Conservation (phyloP, 78 protist genomes). For the slime mould (Dictyostelium discoideum) region DNA sequence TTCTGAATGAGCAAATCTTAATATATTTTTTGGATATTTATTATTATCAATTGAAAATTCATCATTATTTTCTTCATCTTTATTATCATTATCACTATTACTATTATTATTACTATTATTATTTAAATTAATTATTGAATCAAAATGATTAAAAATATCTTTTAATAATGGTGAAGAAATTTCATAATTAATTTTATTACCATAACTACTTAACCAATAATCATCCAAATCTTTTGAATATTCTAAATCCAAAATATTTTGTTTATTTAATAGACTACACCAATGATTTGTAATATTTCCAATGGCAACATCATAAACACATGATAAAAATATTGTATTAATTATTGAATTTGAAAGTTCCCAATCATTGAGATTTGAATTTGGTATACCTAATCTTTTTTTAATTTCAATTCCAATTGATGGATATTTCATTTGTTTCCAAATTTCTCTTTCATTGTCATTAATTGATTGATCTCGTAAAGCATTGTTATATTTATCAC, state of each 20-base stretch:
- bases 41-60: neutral
- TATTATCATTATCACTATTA: too few relatives aligned
- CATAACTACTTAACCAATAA: conserved; percentile 45
- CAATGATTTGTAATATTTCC: neutral
- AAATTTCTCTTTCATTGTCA: neutral
- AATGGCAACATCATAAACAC: conserved; percentile 39
- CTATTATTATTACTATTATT: too few relatives aligned
- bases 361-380: neutral
- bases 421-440: conserved; percentile 18
- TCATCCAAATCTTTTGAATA: conserved; percentile 29
- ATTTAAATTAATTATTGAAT: neutral
- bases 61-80: too few relatives aligned
- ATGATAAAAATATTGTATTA: neutral
- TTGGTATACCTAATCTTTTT: conserved; percentile 10
- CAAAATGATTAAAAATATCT: conserved; percentile 14
- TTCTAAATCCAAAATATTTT: conserved; percentile 28
- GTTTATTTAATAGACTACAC: conserved; percentile 16
- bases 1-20: conserved; percentile 63
- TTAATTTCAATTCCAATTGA: neutral
- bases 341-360: neutral
- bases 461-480: neutral
- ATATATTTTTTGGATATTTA: neutral
- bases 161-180: conserved; percentile 4
- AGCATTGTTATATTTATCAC: neutral
- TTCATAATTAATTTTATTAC: conserved; percentile 10